Percentiles rank a stretch among this genome's conserved stretches.
These are phyloP conservation scores for Trichoderma brevicompactum DNA, from an alignment of 2,329 filamentous ascomycete species.

Conservation along the genomic window DNA sequence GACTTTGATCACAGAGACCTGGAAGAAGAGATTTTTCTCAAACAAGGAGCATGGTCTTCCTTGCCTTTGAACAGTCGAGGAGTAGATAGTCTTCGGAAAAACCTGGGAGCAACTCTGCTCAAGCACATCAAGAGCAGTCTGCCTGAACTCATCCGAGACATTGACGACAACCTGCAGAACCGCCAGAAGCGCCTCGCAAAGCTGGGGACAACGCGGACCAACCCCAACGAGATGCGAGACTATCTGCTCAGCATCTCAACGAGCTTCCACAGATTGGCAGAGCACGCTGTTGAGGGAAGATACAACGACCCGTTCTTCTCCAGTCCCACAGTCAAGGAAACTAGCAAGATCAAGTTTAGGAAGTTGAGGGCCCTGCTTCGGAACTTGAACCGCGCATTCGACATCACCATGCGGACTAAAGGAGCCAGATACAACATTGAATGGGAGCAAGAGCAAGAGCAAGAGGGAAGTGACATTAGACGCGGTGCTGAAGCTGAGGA, in stretches of 20 bases:
- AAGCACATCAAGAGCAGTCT: constrained; percentile 6
- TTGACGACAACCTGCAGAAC: background rate
- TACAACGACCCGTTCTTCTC: constrained; percentile 48
- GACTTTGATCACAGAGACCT: constrained; percentile 5
- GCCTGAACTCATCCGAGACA: background rate
- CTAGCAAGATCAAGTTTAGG: constrained; percentile 21
- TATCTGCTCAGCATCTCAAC: constrained; percentile 44
- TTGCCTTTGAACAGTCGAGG: background rate
- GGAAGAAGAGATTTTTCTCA: constrained; percentile 29
- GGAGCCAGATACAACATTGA: constrained; percentile 35
- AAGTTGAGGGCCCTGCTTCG: constrained; percentile 41
- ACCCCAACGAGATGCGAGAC: constrained; percentile 36
- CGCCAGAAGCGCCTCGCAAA: constrained; percentile 23
- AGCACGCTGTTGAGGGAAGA: constrained; percentile 38
- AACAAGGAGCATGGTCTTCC: background rate
- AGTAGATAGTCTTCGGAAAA: background rate
- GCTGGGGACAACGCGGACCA: constrained; percentile 29
- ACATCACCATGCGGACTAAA: constrained; percentile 35
- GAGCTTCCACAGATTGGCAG: constrained; percentile 42
- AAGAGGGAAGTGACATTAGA: constrained; percentile 30
- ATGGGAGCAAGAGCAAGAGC: constrained; percentile 3
- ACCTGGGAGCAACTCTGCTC: background rate
- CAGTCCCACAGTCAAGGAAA: background rate
- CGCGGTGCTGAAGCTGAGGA: background rate
- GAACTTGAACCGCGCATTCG: constrained; percentile 40